Base-by-base conservation (phyloP, 2,329 filamentous ascomycete species). In the Pseudogymnoascus sp. region DNA sequence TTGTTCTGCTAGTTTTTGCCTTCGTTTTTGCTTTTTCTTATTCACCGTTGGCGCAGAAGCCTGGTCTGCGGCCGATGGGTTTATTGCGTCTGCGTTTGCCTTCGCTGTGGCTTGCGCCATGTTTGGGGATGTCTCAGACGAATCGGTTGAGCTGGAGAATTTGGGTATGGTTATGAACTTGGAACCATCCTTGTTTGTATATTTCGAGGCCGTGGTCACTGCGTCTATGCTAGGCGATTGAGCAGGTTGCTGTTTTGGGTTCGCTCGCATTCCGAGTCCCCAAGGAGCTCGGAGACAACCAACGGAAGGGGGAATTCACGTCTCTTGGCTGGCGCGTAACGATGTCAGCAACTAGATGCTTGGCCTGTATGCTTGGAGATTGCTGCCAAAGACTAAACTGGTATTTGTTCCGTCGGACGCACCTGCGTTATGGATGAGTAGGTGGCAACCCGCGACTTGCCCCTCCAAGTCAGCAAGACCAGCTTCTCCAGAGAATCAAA, bases 11-110 rank as follows among this genome's bases (percentile, higher is more conserved):
- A 84, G 80, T 74, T 97, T 97, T 71, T 90, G 88, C 66, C 92
- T 84, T 67, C 92, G 85, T 80, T 96, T 97, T 74, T 94, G 89
- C 79, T 97, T 97, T 80, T 97, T 97, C 71, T 90, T 86, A 76
- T 96, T 97, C 59, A 92, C 87, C 7, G 79, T 71, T 47, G 78
- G 78, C 47, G 78, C 75, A 53, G 74, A 68, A 57, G 66, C 66
- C 63, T 68, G 69, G 14, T 69, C 62, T 65, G 69, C 62, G 66
- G 68, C 60, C 60, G 68, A 64, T 37, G 62, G 62, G 9, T 69
- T 64, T 50, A 57, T 61, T 61, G 69, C 66, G n/a, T 66, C 25
- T 37, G 33, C 67, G 62, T 72, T 73, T 61, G 66, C 43, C 64
- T 71, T 70, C 28, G 66, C 64, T 28, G 67, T 66, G 28, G 69